Evolutionary conservation across 768 basidiomycete species (phyloP).

Genomic region (Podaxis sp.): DNA sequence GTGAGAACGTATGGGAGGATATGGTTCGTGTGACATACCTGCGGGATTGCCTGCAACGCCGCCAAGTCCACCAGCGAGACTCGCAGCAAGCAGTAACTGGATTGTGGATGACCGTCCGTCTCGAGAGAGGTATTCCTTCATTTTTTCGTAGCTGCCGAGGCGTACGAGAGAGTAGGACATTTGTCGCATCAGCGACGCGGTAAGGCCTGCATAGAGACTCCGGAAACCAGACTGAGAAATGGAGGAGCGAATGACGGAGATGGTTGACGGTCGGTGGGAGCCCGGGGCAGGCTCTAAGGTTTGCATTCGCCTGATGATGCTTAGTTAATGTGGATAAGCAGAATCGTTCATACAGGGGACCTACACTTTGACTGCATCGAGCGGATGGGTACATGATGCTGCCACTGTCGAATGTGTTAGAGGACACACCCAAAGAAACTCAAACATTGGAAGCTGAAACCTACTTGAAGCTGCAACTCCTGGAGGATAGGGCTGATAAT

Average conservation of each 20-base stretch:
- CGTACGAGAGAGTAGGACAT: slow-evolving; percentile 92
- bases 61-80: slow-evolving; percentile 76
- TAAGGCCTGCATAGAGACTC: slow-evolving; percentile 79
- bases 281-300: slow-evolving; percentile 50
- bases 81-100: slow-evolving; percentile 62
- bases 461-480: slow-evolving; percentile 65
- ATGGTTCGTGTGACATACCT: slow-evolving; percentile 36
- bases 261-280: slow-evolving; percentile 59
- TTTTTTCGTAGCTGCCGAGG: slow-evolving; percentile 77
- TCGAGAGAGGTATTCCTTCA: slow-evolving; percentile 57
- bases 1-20: background rate
- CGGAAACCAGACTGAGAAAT: slow-evolving; percentile 66
- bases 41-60: slow-evolving; percentile 87
- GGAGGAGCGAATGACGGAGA: slow-evolving; percentile 63
- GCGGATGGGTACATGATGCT: slow-evolving; percentile 76
- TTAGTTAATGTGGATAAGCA: background rate
- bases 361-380: slow-evolving; percentile 86
- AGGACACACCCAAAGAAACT: slow-evolving; percentile 3
- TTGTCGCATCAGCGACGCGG: slow-evolving; percentile 82
- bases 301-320: slow-evolving; percentile 70
- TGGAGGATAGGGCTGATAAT: slow-evolving; percentile 23
- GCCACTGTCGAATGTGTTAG: slow-evolving; percentile 53
- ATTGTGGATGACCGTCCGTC: slow-evolving; percentile 51
- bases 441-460: slow-evolving; percentile 22
- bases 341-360: slow-evolving; percentile 23